Percentiles rank a stretch among this genome's conserved stretches.
Evolutionary conservation across 2,329 filamentous ascomycete species (phyloP).

Genomic region (Cryphonectria nitschkei): DNA sequence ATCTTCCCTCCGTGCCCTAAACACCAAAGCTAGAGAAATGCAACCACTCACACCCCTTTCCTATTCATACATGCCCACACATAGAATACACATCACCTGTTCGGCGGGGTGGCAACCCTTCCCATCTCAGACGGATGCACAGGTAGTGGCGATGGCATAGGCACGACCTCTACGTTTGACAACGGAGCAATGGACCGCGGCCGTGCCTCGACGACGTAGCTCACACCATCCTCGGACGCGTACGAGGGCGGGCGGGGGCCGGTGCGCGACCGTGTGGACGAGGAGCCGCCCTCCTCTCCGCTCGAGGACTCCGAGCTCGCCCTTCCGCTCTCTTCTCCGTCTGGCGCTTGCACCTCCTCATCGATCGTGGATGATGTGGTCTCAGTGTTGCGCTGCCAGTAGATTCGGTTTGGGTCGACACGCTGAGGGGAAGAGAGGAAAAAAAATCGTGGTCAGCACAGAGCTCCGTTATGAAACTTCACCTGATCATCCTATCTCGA

Average conservation of each 20-base stretch:
- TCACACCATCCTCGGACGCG: conserved; percentile 73
- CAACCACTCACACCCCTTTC: neutral
- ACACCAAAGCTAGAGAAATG: conserved; percentile 23
- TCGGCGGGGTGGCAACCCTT: conserved; percentile 32
- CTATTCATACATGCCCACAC: conserved; percentile 13
- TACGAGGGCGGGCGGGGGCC: conserved; percentile 72
- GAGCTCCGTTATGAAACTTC: neutral
- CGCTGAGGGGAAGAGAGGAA: conserved; percentile 50
- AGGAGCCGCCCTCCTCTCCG: conserved; percentile 25
- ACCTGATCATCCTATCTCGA: neutral
- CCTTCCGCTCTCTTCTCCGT: conserved; percentile 31
- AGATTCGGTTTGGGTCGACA: conserved; percentile 79
- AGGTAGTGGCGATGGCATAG: conserved; percentile 43
- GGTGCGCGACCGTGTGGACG: conserved; percentile 32
- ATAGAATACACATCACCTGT: conserved; percentile 32
- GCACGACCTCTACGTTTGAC: conserved; percentile 28
- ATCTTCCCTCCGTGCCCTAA: conserved; percentile 8
- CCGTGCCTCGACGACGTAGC: conserved; percentile 70
- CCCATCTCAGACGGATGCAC: conserved; percentile 54
- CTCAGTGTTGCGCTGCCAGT: conserved; percentile 72
- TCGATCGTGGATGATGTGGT: conserved; percentile 16
- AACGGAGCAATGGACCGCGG: conserved; percentile 60
- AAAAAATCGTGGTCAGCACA: conserved; percentile 1
- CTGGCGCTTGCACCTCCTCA: conserved; percentile 26
- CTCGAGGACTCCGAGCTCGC: conserved; percentile 16